Percentiles rank a stretch among this genome's conserved stretches.
Evolutionary conservation across 1,284 basidiomycete genomes (phyloP).

Genomic region (Marasmius tenuissimus): DNA sequence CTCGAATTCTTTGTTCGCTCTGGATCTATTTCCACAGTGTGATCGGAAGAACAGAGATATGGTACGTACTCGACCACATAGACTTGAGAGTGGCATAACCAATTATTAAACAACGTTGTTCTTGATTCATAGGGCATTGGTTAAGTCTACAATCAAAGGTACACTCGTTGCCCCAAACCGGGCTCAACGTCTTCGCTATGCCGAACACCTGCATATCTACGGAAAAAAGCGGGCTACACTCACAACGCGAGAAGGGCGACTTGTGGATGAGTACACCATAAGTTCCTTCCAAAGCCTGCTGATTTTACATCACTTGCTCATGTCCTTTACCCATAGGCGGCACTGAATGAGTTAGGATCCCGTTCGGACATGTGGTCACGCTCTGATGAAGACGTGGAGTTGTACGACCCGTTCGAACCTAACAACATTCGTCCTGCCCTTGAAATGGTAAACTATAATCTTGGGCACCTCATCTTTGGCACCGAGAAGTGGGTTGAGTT

Average conservation of each 20-base stretch:
- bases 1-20: not conserved
- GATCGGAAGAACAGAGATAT: not conserved
- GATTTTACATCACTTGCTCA: not conserved
- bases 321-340: not conserved
- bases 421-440: not conserved
- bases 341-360: not conserved
- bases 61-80: not conserved
- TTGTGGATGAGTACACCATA: not conserved
- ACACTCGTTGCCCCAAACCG: not conserved
- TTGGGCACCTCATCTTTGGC: not conserved
- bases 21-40: not conserved
- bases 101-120: not conserved
- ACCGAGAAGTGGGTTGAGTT: not conserved
- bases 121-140: not conserved
- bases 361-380: not conserved
- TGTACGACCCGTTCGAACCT: not conserved
- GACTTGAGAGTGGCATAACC: no score
- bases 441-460: not conserved
- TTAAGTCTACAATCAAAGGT: not conserved
- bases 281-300: not conserved
- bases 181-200: not conserved
- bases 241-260: not conserved
- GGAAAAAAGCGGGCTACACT: not conserved
- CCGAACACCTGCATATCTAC: not conserved
- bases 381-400: not conserved